Evolutionary conservation across 2,329 filamentous ascomycete species (phyloP), one percentile per base, ranked within the genome.

Genomic region (Celoporthe dispersa): DNA sequence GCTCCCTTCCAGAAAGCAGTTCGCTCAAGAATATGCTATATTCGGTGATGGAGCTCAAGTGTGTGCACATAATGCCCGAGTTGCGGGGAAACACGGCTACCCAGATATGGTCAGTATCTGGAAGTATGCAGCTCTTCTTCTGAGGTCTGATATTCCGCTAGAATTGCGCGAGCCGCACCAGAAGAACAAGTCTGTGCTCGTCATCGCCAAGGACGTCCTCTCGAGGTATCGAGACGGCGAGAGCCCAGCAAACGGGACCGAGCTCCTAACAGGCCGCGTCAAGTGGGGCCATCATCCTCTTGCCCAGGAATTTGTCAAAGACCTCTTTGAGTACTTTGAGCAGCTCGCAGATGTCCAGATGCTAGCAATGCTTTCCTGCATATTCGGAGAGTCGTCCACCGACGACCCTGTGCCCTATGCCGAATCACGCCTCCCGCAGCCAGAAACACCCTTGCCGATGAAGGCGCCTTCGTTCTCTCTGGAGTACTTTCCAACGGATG

Each of bases 11-110:
- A 96, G 94, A 78, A 86, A 86, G 70, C 86, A 89, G 68, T 86
- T 98, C 72, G 96, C 94, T 1, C 84, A 89, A 69, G 88, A 92
- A 73, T 99, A 98, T 79, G 87, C 87, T 33, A 92, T 98, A 19
- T 94, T 96, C 78, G 94, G 94, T 3, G 90, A 94, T 71, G 91
- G 92, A 0, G 87, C 90, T n/a, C 87, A 91, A 51, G 89, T 97
- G 3, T 98, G 95, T 79, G 85, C 88, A 60, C 91, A 97, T 75
- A 99, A 99, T 78, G 93, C 94, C 11, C 81, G 82, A 1, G 89
- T 97, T 61, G 94, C 95, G 11, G 86, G 89, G 74, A 90, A 88
- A 72, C 86, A 91, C 74, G 92, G 91, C 5, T 87, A 89, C 73
- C 79, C 84, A 19, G 93, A 97, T 73, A 81, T 97, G 39, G 91